Evolutionary conservation across 345 rosid genomes (phyloP), one percentile per base, ranked within the genome.

Genomic region (Dimocarpus longan): DNA sequence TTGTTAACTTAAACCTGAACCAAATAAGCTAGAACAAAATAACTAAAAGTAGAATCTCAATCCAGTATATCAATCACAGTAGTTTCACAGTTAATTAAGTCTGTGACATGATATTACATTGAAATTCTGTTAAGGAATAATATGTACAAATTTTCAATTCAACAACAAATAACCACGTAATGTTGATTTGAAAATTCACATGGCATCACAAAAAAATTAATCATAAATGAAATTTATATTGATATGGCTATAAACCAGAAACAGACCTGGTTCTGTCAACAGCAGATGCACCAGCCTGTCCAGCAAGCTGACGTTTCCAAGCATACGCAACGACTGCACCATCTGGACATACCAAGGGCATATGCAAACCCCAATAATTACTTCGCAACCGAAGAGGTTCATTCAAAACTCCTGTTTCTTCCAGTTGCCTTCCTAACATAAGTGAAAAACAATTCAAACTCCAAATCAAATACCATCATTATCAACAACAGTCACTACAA

Each of bases 241-340:
- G 40, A 1, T 46, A 46, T 75, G 57, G 22, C 63, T 18, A 65
- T 7, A 16, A 26, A 24, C 44, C 5, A 0, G 28, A 63, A 64
- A 50, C 16, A 21, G 79, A 92, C 98, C 99, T 92, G 66, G 98
- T 91, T 83, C 98, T 87, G 79, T 96, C 99, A 42, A 96, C 99
- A 43, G 99, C 97, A 80, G 99, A 93, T 4, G 99, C 98, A 83
- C 99, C 99, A 67, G 98, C 99, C 85, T 96, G 99, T 19, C 99
- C 98, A n/a, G 99, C 98, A 9, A 96, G 93, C 73, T 96, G 99
- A 10, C 99, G 89, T 76, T 96, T 96, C 98, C 99, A 94, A 66
- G 99, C 98, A 82, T 96, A 96, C 0, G 97, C 99, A 9, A 96
- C 99, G 0, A 94, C 98, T 0, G 97, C 98, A 15, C 99, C 99